Evolutionary conservation across 75 land plant genomes (phyloP).

Genomic region (Cunninghamia lanceolata): DNA sequence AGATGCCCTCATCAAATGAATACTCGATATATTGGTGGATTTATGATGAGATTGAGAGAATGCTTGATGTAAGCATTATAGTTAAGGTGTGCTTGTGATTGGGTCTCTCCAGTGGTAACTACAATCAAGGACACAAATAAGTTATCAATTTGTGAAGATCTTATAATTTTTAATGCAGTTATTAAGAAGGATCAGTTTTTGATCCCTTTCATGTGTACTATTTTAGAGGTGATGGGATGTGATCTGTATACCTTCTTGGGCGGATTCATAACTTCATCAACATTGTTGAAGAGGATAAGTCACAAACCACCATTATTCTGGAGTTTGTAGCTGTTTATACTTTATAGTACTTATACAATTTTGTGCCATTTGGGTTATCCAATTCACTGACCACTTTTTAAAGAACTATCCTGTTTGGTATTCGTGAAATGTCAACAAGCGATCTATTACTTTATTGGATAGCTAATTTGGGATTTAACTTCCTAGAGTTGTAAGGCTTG

Average conservation of each 20-base stretch:
- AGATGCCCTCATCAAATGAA: no score
- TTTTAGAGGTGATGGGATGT: background rate
- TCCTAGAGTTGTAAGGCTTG: background rate
- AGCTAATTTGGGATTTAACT: background rate
- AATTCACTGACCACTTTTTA: background rate
- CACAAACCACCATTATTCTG: background rate
- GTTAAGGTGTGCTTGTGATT: background rate
- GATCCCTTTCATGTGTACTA: background rate
- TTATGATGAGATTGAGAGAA: background rate
- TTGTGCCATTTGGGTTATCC: background rate
- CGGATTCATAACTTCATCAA: background rate
- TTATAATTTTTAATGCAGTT: background rate
- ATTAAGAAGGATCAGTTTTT: background rate
- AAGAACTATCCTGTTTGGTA: background rate
- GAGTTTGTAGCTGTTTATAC: background rate
- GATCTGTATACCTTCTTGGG: background rate
- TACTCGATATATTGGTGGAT: background rate
- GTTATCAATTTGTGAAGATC: background rate
- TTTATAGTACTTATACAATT: background rate
- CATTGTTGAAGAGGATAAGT: background rate
- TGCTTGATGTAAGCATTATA: background rate
- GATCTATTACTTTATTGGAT: background rate
- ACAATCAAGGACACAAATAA: background rate
- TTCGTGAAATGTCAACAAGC: background rate
- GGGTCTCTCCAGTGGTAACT: background rate